Evolutionary conservation across 129 eudicot genomes (phyloP).

Genomic region (Dittrichia graveolens): DNA sequence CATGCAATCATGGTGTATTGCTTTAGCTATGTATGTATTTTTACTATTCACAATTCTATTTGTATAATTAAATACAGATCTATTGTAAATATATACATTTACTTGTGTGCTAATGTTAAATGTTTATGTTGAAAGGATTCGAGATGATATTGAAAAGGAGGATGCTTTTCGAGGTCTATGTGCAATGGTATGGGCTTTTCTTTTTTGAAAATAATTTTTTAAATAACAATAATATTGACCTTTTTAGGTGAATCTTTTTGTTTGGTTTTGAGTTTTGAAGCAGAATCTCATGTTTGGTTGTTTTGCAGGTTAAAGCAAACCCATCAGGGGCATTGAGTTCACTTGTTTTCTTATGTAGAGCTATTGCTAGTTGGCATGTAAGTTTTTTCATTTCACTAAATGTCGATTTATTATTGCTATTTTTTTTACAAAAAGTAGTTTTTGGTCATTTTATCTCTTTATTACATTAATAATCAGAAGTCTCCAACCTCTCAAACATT

Average conservation of each 20-base stretch:
- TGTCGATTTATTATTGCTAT: background rate
- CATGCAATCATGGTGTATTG: slow-evolving; percentile 93
- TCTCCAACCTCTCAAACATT: background rate
- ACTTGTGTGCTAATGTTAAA: background rate
- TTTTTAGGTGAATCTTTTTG: background rate
- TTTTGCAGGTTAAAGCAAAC: slow-evolving; percentile 81
- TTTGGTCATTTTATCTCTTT: background rate
- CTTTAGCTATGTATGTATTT: slow-evolving; percentile 76
- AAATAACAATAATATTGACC: no score
- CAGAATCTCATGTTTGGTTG: slow-evolving; percentile 17
- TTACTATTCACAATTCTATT: background rate
- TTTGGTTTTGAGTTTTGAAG: slow-evolving; percentile 1
- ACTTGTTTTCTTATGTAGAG: slow-evolving; percentile 84
- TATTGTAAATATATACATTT: background rate
- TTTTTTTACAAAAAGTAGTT: background rate
- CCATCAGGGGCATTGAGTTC: slow-evolving; percentile 91
- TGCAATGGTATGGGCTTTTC: slow-evolving; percentile 58
- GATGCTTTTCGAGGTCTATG: slow-evolving; percentile 99
- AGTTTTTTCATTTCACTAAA: slow-evolving; percentile 16
- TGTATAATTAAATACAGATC: background rate
- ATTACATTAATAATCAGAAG: background rate
- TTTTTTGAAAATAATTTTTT: no score
- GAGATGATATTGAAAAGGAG: slow-evolving; percentile 95
- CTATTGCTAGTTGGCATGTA: slow-evolving; percentile 98
- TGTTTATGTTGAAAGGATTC: slow-evolving; percentile 64